Conservation (phyloP, 2,329 filamentous ascomycete genomes). For the Microsporum ferrugineum region DNA sequence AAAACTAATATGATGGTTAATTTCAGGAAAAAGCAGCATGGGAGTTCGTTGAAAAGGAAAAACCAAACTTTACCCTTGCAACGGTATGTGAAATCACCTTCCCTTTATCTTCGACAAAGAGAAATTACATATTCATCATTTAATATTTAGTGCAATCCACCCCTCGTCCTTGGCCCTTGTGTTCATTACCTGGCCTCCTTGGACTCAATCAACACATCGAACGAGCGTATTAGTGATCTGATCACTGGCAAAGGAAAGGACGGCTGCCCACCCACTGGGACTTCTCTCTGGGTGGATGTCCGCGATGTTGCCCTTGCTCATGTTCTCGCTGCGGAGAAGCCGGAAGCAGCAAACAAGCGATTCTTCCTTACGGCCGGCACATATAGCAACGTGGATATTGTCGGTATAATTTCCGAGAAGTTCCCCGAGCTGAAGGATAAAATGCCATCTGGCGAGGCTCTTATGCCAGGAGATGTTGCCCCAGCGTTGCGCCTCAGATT, state of each 20-base stretch:
- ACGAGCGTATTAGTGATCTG: slow-evolving; percentile 53
- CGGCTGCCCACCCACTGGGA: slow-evolving; percentile 46
- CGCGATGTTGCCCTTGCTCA: slow-evolving; percentile 40
- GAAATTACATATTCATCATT: not conserved
- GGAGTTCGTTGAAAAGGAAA: slow-evolving; percentile 48
- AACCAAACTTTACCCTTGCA: slow-evolving; percentile 48
- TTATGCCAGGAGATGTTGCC: slow-evolving; percentile 21
- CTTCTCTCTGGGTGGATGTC: slow-evolving; percentile 48
- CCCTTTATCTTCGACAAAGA: not conserved
- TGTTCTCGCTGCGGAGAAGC: slow-evolving; percentile 36
- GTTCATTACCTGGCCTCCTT: slow-evolving; percentile 53
- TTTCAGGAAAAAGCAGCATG: slow-evolving; percentile 51
- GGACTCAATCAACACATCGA: slow-evolving; percentile 60
- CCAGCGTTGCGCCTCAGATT: slow-evolving; percentile 21
- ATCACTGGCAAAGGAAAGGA: slow-evolving; percentile 49
- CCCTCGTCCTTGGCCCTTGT: slow-evolving; percentile 52
- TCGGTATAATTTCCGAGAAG: slow-evolving; percentile 31
- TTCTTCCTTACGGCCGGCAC: slow-evolving; percentile 36
- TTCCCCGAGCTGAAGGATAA: slow-evolving; percentile 33
- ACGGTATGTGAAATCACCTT: slow-evolving; percentile 35
- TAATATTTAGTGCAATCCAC: slow-evolving; percentile 37
- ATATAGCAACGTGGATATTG: slow-evolving; percentile 34
- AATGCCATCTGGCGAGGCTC: slow-evolving; percentile 28
- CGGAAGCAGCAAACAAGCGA: slow-evolving; percentile 36
- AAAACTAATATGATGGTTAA: not conserved